Evolutionary conservation across 2,329 filamentous ascomycete genomes (phyloP).

Genomic region (Stromatinia cepivora): DNA sequence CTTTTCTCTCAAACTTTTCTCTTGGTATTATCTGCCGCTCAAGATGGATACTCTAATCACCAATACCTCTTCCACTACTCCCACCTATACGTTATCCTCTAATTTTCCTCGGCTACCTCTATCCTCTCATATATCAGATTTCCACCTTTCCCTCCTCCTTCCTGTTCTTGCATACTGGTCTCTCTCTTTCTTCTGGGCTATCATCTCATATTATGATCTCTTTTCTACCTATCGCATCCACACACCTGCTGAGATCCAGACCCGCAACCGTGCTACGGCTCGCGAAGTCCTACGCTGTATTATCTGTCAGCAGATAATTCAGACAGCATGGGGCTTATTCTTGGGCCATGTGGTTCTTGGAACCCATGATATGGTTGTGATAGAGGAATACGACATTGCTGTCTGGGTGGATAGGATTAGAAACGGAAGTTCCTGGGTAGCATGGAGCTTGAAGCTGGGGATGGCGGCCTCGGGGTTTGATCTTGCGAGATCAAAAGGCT

Average conservation of each 20-base stretch:
- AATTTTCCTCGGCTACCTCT: conserved; percentile 63
- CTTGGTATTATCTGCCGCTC: neutral
- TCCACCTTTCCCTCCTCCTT: conserved; percentile 62
- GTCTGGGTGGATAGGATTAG: neutral
- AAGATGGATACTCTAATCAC: conserved; percentile 8
- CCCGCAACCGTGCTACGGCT: conserved; percentile 80
- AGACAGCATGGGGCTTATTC: conserved; percentile 3
- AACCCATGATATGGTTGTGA: conserved; percentile 9
- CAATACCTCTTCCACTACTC: neutral
- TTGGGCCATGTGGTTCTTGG: conserved; percentile 6
- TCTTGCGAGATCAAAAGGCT: neutral
- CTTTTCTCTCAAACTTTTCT: neutral
- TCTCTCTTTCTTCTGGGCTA: neutral
- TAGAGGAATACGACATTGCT: conserved; percentile 16
- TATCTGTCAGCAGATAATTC: neutral
- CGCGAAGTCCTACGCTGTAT: conserved; percentile 56
- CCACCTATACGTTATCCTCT: conserved; percentile 58
- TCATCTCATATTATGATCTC: conserved; percentile 15
- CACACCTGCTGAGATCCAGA: conserved; percentile 83
- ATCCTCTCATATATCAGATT: conserved; percentile 74
- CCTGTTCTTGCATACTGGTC: conserved; percentile 12
- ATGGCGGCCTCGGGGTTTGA: neutral
- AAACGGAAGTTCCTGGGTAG: neutral
- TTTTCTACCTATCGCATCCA: conserved; percentile 48
- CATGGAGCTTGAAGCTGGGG: neutral